Base-by-base conservation (phyloP, 129 eudicot genomes). In the Deinandra increscens region DNA sequence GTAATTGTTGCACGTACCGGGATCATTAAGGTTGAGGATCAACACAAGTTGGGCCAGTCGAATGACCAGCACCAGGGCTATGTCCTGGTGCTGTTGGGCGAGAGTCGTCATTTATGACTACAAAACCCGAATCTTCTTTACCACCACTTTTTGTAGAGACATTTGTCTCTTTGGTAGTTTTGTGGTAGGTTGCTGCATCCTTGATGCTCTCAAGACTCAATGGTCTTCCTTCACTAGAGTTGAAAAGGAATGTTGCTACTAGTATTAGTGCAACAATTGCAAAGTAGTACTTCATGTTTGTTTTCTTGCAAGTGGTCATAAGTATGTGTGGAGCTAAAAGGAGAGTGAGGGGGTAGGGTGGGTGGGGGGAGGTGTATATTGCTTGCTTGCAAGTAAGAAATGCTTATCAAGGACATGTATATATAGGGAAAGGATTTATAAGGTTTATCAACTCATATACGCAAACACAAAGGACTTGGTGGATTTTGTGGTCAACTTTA, bases 1-100 rank as follows among this genome's bases (percentile, higher is more conserved):
- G n/a, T n/a, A n/a, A n/a, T n/a, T n/a, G n/a, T n/a, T n/a, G n/a
- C n/a, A n/a, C n/a, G n/a, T n/a, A n/a, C 50, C 31, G 34, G 56
- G 56, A 18, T 2, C 36, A 36, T 45, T 39, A 78, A 43, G 78
- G 82, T 44, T 43, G 33, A 63, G 82, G 68, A 78, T 78, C 60
- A 37, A 43, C 4, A 73, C 54, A 69, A 2, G 64, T 60, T 44
- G 77, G 82, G 17, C 61, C 66, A 60, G 7, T 31, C 4, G 70
- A 61, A 31, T 78, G 80, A 58, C 86, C 86, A 78, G 7, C 80
- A 1, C 86, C 86, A 5, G 82, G 86, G 39, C 86, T 81, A 48
- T 78, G 80, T 54, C 86, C 86, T 1, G 86, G 86, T 7, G 69
- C 64, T 6, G 81, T 75, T 53, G 78, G 77, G 56, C 73, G 84